Percentiles rank a stretch among this genome's conserved stretches.
phyloP scores from a whole-genome alignment of 2,329 filamentous ascomycete species.

The Mollisia scopiformis region DNA sequence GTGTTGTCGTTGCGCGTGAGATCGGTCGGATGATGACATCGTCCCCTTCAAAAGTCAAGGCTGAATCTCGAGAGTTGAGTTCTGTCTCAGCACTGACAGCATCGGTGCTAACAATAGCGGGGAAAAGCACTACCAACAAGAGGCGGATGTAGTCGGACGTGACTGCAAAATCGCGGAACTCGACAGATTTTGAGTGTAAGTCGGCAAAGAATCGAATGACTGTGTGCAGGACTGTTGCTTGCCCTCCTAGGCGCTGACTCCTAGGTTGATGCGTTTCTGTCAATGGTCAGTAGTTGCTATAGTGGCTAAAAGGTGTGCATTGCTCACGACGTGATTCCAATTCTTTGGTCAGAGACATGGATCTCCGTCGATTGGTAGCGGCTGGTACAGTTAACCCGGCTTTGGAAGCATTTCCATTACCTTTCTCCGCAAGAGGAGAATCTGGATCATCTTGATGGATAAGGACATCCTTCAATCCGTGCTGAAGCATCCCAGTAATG shows the following conservation, averaged over 20 bases:
- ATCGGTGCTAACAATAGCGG: conserved; percentile 85
- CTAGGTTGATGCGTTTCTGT: conserved; percentile 44
- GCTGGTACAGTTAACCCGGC: conserved; percentile 29
- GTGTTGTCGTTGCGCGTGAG: conserved; percentile 56
- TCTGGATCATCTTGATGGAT: conserved; percentile 63
- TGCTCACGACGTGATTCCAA: conserved; percentile 56
- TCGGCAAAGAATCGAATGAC: conserved; percentile 80
- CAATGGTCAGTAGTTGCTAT: conserved; percentile 9
- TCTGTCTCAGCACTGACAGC: conserved; percentile 83
- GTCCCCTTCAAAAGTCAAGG: conserved; percentile 81
- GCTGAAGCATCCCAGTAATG: conserved; percentile 84
- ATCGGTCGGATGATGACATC: conserved; percentile 75
- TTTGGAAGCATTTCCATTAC: conserved; percentile 24
- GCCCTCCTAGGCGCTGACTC: conserved; percentile 54
- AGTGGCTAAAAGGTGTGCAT: background rate
- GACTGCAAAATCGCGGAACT: conserved; percentile 82
- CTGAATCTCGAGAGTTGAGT: conserved; percentile 79
- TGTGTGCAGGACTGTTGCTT: conserved; percentile 71
- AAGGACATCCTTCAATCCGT: conserved; percentile 74
- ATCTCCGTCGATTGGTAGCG: conserved; percentile 44
- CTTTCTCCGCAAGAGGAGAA: conserved; percentile 46
- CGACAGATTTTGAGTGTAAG: conserved; percentile 73
- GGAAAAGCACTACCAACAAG: conserved; percentile 80
- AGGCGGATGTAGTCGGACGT: conserved; percentile 81
- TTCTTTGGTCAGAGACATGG: conserved; percentile 68